Percentiles rank a stretch among this genome's conserved stretches.
These are phyloP conservation scores for Limnanthes douglasii DNA, from an alignment of 345 rosid genomes.

Conservation along the genomic window DNA sequence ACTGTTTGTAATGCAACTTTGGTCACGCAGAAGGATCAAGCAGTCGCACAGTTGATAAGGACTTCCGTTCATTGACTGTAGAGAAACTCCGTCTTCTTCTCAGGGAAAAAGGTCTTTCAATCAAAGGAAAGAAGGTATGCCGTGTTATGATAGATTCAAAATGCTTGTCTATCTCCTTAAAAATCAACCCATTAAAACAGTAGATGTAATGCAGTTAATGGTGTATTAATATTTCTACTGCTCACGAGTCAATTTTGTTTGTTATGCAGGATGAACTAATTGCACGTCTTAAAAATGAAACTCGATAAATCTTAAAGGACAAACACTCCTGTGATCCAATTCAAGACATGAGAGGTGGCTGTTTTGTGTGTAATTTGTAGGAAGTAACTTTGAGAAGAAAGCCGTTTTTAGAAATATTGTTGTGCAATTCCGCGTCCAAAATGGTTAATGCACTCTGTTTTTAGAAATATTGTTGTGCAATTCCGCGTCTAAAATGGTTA, in stretches of 20 bases:
- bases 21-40: conserved; percentile 42
- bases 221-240: background rate
- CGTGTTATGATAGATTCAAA: background rate
- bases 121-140: conserved; percentile 76
- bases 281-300: conserved; percentile 49
- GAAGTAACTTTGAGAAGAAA: too few relatives aligned
- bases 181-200: conserved; percentile 2
- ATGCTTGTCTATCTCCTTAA: background rate
- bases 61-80: conserved; percentile 55
- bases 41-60: conserved; percentile 42
- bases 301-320: too few relatives aligned
- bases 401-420: too few relatives aligned
- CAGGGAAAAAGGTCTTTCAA: conserved; percentile 61
- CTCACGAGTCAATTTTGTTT: background rate
- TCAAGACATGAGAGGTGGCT: too few relatives aligned
- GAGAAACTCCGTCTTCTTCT: conserved; percentile 83
- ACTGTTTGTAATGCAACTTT: too few relatives aligned
- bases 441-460: too few relatives aligned
- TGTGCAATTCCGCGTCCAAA: too few relatives aligned
- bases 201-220: too few relatives aligned
- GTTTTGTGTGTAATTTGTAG: too few relatives aligned
- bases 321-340: too few relatives aligned
- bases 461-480: too few relatives aligned
- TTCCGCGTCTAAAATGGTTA: too few relatives aligned
- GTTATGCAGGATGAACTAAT: conserved; percentile 78